Base-by-base conservation (phyloP, 345 rosid species). In the Laguncularia racemosa region DNA sequence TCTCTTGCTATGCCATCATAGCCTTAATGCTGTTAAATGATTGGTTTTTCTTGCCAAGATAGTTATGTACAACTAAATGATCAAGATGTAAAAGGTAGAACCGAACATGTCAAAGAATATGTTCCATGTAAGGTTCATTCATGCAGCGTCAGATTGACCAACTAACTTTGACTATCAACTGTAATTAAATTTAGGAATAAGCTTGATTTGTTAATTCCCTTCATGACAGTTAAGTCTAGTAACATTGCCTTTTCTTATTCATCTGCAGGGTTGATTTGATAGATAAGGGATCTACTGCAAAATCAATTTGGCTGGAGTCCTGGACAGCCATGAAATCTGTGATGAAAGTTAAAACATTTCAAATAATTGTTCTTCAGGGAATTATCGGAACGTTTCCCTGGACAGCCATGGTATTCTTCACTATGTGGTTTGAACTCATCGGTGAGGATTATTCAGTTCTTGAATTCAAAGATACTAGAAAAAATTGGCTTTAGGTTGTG, bases 401-500 rank as follows among this genome's bases (percentile, higher is more conserved):
- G 97, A 93, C 99, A 7, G 97, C 95, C 11, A 82, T 89, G 97
- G 97, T 93, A 44, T 89, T 93, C 75, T 82, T 93, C 57, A 84
- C 99, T 5, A 85, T 93, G 95, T 89, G 97, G 99, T 89, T 93
- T 65, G 95, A 89, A 69, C 80, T 93, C 59, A 87, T 93, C 12
- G 97, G 97, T 84, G 55, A 80, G 76, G 40, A 33, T 33, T 6
- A 8, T 33, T 33, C 40, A 33, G 6, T 19, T 20, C 51, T 52
- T 17, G 19, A 49, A 45, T 12, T 43, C 19, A 14, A 19, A 33
- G 9, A 3, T 26, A 26, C 6, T 26, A 26, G 6, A 26, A 2
- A 2, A 33, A 33, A 4, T 33, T 33, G 9, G 7, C 40, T 33
- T 33, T 33, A 33, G 9, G 40, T 33, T 33, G 10, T 33, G 40